Conservation (phyloP, 805 yeast genomes). For the Metschnikowia kofuensis region DNA sequence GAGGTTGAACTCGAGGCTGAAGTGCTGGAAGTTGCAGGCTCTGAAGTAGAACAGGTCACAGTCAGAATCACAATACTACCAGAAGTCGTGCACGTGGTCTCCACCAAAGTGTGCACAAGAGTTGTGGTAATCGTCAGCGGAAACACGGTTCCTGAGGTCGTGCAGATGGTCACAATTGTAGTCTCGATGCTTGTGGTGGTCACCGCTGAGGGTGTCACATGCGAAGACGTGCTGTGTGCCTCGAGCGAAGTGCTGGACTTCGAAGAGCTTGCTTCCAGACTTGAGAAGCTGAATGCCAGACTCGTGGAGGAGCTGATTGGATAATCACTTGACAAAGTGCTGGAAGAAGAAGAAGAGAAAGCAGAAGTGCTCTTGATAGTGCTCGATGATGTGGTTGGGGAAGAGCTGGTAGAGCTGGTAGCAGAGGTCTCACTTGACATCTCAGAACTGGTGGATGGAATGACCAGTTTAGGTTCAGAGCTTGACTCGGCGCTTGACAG, state of each 20-base stretch:
- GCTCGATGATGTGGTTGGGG: too few species aligned
- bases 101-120: not conserved
- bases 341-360: not conserved
- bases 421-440: not conserved
- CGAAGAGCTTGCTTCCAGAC: not conserved
- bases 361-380: not conserved
- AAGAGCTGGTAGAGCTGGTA: too few species aligned
- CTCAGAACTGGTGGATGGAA: too few species aligned
- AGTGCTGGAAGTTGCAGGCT: not conserved
- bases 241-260: not conserved
- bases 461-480: not conserved
- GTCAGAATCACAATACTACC: constrained; percentile 3
- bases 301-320: not conserved
- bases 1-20: too few species aligned
- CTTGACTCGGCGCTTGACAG: too few species aligned
- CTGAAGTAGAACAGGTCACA: not conserved
- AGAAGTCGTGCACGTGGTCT: constrained; percentile 7
- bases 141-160: not conserved
- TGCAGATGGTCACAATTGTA: constrained; percentile 1
- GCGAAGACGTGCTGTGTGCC: not conserved
- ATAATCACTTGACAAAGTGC: not conserved
- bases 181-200: constrained; percentile 1
- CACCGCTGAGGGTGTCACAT: too few species aligned
- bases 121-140: not conserved
- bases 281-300: too few species aligned